Conservation (phyloP, 2,329 filamentous ascomycete genomes). For the Aschersonia sp. region DNA sequence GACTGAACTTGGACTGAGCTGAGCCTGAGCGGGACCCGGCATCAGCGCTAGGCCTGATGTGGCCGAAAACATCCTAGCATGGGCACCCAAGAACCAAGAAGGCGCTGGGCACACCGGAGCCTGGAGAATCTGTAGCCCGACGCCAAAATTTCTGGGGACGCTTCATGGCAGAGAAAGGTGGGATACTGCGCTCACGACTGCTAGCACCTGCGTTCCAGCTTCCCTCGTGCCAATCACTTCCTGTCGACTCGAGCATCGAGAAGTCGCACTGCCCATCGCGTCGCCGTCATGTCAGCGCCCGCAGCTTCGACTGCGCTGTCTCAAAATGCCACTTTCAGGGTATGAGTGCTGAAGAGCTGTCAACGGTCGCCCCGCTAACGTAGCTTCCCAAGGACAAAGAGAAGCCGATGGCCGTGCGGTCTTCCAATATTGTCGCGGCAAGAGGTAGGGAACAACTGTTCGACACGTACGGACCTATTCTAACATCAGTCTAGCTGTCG, state of each 20-base stretch:
- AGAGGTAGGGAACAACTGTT: conserved; percentile 47
- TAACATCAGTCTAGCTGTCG: conserved; percentile 50
- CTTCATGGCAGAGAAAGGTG: conserved; percentile 15
- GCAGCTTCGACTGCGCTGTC: conserved; percentile 21
- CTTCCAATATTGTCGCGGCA: conserved; percentile 92
- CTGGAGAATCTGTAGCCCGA: conserved; percentile 25
- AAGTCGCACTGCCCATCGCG: conserved; percentile 2
- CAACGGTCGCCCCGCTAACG: conserved; percentile 16
- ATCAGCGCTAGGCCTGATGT: not conserved
- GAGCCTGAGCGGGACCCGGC: not conserved
- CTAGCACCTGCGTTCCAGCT: conserved; percentile 1
- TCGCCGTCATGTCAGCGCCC: conserved; percentile 29
- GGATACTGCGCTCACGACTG: conserved; percentile 18
- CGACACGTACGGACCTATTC: not conserved
- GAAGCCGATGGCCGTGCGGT: conserved; percentile 94
- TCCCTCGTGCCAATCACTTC: too few relatives aligned
- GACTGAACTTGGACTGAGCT: not conserved
- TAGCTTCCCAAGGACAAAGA: conserved; percentile 56
- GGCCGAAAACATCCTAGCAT: not conserved
- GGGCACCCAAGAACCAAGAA: not conserved
- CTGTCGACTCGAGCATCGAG: too few relatives aligned
- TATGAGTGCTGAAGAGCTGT: conserved; percentile 15
- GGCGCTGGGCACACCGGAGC: conserved; percentile 10
- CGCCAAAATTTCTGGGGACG: conserved; percentile 23
- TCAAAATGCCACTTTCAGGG: conserved; percentile 42